Conservation (phyloP, 1,284 basidiomycete species). For the Agaricales sp. region DNA sequence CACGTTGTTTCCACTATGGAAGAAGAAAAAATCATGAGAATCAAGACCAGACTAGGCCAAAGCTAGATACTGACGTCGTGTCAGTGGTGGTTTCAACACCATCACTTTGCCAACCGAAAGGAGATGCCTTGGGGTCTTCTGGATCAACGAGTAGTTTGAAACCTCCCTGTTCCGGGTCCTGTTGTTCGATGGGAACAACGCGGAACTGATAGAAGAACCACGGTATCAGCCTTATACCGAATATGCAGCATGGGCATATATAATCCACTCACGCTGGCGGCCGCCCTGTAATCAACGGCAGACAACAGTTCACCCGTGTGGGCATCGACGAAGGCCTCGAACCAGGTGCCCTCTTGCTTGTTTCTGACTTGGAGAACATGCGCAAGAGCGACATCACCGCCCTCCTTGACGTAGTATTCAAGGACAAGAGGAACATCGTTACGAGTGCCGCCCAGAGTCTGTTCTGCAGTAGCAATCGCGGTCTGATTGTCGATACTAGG, state of each 20-base stretch:
- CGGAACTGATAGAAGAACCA: neutral
- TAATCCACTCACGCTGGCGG: conserved; percentile 8
- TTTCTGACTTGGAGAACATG: conserved; percentile 33
- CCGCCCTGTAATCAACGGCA: conserved; percentile 32
- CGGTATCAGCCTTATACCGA: neutral
- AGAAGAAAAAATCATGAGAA: too few relatives aligned
- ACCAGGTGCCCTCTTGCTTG: conserved; percentile 32
- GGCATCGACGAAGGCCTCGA: conserved; percentile 41
- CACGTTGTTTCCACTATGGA: neutral
- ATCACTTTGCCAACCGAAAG: conserved; percentile 1
- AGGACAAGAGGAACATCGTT: neutral
- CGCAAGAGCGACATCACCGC: conserved; percentile 26
- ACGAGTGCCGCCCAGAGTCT: conserved; percentile 2
- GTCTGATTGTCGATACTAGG: neutral
- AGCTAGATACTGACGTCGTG: neutral
- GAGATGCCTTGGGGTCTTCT: neutral
- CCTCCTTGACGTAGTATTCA: conserved; percentile 18
- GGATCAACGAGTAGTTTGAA: neutral
- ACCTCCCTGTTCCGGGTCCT: neutral
- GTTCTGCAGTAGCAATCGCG: conserved; percentile 1
- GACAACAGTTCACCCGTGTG: conserved; percentile 32
- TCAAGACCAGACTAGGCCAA: too few relatives aligned
- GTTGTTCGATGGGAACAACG: neutral
- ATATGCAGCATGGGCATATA: neutral
- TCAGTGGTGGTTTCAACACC: neutral